Evolutionary conservation across 768 basidiomycete species (phyloP).

Genomic region (Leccinellum albellum): DNA sequence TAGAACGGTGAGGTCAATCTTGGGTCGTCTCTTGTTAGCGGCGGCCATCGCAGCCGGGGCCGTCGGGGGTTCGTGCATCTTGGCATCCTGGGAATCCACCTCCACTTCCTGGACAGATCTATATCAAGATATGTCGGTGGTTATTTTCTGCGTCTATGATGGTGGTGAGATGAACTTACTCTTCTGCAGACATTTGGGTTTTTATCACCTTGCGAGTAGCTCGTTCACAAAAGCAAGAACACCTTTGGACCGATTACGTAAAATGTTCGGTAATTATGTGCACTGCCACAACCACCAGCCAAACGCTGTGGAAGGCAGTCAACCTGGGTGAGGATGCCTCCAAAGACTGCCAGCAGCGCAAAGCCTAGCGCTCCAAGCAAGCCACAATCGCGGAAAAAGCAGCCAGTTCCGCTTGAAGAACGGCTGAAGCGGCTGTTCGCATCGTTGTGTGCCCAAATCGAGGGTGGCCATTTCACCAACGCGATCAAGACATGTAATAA

Average conservation of each 20-base stretch:
- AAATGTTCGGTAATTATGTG: slow-evolving; percentile 19
- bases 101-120: slow-evolving; percentile 31
- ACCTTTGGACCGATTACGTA: slow-evolving; percentile 21
- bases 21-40: slow-evolving; percentile 62
- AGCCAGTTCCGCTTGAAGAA: slow-evolving; percentile 20
- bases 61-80: slow-evolving; percentile 39
- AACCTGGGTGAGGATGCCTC: slow-evolving; percentile 19
- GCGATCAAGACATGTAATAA: slow-evolving; percentile 92
- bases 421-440: slow-evolving; percentile 61
- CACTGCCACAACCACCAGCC: slow-evolving; percentile 10
- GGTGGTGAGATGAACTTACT: slow-evolving; percentile 35
- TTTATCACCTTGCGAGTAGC: slow-evolving; percentile 13
- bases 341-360: slow-evolving; percentile 8
- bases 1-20: slow-evolving; percentile 58
- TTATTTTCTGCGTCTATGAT: background rate
- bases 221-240: too few species aligned
- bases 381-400: slow-evolving; percentile 17
- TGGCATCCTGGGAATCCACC: slow-evolving; percentile 30
- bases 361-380: slow-evolving; percentile 7
- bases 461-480: slow-evolving; percentile 82
- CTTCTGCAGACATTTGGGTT: slow-evolving; percentile 48
- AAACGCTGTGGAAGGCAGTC: background rate
- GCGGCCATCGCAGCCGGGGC: slow-evolving; percentile 44
- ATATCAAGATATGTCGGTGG: slow-evolving; percentile 3
- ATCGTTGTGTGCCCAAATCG: slow-evolving; percentile 82